Conservation (phyloP, 352 stramenopile species). For the Peronospora destructor region DNA sequence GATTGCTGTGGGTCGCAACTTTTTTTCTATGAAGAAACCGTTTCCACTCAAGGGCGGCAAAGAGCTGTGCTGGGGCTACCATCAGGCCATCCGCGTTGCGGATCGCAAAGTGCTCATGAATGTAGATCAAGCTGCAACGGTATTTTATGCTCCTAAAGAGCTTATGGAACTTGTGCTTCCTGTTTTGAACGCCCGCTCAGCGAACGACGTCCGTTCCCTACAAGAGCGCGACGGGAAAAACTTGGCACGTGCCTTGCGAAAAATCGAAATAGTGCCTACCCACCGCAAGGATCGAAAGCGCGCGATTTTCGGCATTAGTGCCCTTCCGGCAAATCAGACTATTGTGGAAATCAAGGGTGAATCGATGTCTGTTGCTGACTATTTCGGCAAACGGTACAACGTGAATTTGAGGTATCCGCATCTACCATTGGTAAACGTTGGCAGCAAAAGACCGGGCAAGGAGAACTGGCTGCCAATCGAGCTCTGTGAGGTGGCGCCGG, state of each 20-base stretch:
- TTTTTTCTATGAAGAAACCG: slow-evolving; percentile 65
- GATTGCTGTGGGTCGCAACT: slow-evolving; percentile 59
- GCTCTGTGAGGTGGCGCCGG: slow-evolving; percentile 62
- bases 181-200: slow-evolving; percentile 28
- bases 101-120: slow-evolving; percentile 62
- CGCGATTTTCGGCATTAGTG: slow-evolving; percentile 48
- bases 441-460: slow-evolving; percentile 36
- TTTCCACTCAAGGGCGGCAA: slow-evolving; percentile 50
- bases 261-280: slow-evolving; percentile 47
- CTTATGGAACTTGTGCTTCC: slow-evolving; percentile 47
- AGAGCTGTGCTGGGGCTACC: slow-evolving; percentile 67
- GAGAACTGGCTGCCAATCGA: slow-evolving; percentile 75
- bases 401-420: slow-evolving; percentile 48
- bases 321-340: slow-evolving; percentile 31
- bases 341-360: slow-evolving; percentile 53
- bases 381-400: slow-evolving; percentile 60
- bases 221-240: slow-evolving; percentile 29
- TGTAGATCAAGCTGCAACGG: slow-evolving; percentile 61
- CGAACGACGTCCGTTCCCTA: slow-evolving; percentile 34
- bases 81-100: slow-evolving; percentile 53
- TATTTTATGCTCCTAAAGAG: slow-evolving; percentile 54
- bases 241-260: slow-evolving; percentile 37
- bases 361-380: slow-evolving; percentile 45
- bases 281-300: slow-evolving; percentile 59
- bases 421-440: slow-evolving; percentile 67